Conservation (phyloP, 257 asterid genomes). For the Solanum paucissectum region DNA sequence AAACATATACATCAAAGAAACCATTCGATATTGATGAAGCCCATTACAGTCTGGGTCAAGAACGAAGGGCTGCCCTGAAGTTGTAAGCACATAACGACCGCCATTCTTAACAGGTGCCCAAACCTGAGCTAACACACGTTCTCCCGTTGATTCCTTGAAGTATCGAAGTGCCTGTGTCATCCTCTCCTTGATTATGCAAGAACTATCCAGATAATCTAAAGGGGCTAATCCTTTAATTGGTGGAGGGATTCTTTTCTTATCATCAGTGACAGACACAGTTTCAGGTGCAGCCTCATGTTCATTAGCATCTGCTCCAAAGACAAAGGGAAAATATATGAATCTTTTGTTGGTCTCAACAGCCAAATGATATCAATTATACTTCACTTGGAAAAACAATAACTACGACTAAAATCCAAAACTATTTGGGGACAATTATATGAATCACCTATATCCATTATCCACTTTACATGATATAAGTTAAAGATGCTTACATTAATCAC, state of each 20-base stretch:
- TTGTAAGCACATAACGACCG: slow-evolving; percentile 67
- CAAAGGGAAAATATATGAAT: slow-evolving; percentile 3
- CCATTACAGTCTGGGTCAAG: slow-evolving; percentile 75
- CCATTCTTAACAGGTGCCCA: slow-evolving; percentile 91
- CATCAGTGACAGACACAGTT: slow-evolving; percentile 28
- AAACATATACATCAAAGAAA: slow-evolving; percentile 62
- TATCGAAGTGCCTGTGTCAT: slow-evolving; percentile 84
- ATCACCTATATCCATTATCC: not conserved
- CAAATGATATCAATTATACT: not conserved
- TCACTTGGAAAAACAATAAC: not conserved
- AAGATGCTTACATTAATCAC: not conserved
- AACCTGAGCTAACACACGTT: slow-evolving; percentile 81
- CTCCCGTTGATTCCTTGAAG: slow-evolving; percentile 70
- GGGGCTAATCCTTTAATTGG: slow-evolving; percentile 39
- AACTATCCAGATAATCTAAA: slow-evolving; percentile 43
- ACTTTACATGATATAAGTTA: not conserved
- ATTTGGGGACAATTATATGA: not conserved
- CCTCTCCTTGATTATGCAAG: slow-evolving; percentile 75
- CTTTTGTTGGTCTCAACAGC: not conserved
- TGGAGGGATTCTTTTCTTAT: slow-evolving; percentile 38
- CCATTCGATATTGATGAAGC: slow-evolving; percentile 83
- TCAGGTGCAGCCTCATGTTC: slow-evolving; percentile 35
- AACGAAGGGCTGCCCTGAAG: slow-evolving; percentile 88
- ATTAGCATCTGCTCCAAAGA: slow-evolving; percentile 23
- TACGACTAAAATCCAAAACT: not conserved